Percentiles rank a stretch among this genome's conserved stretches.
Evolutionary conservation across 306 rosid genomes (phyloP).

Genomic region (Dryas alaskensis): DNA sequence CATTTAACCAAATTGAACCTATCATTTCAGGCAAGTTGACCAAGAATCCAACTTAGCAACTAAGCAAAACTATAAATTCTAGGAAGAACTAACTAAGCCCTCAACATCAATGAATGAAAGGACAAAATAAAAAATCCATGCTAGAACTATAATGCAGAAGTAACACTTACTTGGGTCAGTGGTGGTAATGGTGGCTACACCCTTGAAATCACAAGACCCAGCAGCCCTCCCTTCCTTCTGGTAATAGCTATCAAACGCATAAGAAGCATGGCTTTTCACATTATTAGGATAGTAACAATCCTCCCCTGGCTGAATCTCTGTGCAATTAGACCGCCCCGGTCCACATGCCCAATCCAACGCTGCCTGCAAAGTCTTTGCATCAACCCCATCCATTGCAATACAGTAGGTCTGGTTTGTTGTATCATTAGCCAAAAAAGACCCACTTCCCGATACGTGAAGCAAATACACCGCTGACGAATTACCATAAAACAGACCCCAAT

Average conservation of each 20-base stretch:
- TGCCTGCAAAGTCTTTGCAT: conserved; percentile 67
- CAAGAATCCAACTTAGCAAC: conserved; percentile 4
- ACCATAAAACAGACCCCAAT: conserved; percentile 81
- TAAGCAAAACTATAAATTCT: conserved; percentile 7
- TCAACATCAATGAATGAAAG: neutral
- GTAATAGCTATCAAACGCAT: conserved; percentile 89
- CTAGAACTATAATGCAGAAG: neutral
- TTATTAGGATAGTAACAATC: conserved; percentile 68
- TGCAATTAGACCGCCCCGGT: conserved; percentile 72
- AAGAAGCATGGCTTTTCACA: conserved; percentile 79
- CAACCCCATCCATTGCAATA: conserved; percentile 60
- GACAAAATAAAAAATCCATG: neutral
- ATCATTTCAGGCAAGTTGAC: neutral
- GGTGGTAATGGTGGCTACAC: conserved; percentile 78
- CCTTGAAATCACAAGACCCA: conserved; percentile 85
- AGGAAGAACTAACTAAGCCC: conserved; percentile 8
- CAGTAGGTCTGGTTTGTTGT: conserved; percentile 73
- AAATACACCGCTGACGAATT: conserved; percentile 63
- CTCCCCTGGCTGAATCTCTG: conserved; percentile 85
- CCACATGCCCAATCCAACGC: conserved; percentile 96
- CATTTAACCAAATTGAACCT: conserved; percentile 17
- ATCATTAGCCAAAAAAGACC: conserved; percentile 73
- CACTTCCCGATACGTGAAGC: conserved; percentile 74
- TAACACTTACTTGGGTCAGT: conserved; percentile 71
- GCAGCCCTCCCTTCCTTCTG: conserved; percentile 57